A percentile compares a stretch with the other conserved stretches of the same genome.
These are phyloP conservation scores for Pythium rhizo-oryzae DNA, from an alignment of 352 stramenopile genomes.

Conservation along the genomic window DNA sequence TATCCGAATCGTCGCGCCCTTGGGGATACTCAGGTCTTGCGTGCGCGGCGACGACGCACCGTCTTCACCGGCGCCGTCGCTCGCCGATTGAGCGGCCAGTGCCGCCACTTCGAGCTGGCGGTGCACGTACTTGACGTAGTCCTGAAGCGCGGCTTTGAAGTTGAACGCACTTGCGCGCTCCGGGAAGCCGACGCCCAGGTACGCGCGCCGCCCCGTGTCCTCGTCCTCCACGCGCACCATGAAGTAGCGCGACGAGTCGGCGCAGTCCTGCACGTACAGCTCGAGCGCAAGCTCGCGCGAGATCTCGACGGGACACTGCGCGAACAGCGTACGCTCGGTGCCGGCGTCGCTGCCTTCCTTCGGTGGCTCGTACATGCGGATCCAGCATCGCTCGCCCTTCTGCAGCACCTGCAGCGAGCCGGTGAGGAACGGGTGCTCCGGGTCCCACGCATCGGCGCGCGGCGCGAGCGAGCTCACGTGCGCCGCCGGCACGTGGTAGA, in stretches of 20 bases:
- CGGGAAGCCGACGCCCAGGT: constrained; percentile 80
- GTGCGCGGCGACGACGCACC: constrained; percentile 33
- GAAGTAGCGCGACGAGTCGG: constrained; percentile 89
- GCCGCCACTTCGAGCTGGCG: constrained; percentile 56
- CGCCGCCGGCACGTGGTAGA: constrained; percentile 77
- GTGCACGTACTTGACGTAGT: constrained; percentile 82
- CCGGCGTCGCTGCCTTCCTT: constrained; percentile 12
- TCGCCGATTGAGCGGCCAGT: constrained; percentile 22
- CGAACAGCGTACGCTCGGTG: constrained; percentile 55
- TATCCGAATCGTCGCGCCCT: constrained; percentile 79
- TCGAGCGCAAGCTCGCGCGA: constrained; percentile 60
- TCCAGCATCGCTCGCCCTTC: constrained; percentile 67
- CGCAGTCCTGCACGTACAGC: constrained; percentile 84
- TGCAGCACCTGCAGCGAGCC: constrained; percentile 71
- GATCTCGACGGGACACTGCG: constrained; percentile 80
- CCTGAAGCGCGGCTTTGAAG: constrained; percentile 84
- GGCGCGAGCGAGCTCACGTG: constrained; percentile 77
- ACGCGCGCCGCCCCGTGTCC: constrained; percentile 66
- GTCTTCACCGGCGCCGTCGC: constrained; percentile 7
- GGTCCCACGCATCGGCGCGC: constrained; percentile 81
- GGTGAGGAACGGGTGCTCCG: constrained; percentile 81
- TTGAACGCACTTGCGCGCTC: constrained; percentile 81
- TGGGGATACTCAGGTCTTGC: constrained; percentile 62
- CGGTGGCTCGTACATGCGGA: constrained; percentile 76
- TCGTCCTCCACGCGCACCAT: constrained; percentile 87